These are phyloP conservation scores for Jimgerdemannia flammicorona DNA, from an alignment of 192 early-diverging fungal genomes.

Conservation along the genomic window DNA sequence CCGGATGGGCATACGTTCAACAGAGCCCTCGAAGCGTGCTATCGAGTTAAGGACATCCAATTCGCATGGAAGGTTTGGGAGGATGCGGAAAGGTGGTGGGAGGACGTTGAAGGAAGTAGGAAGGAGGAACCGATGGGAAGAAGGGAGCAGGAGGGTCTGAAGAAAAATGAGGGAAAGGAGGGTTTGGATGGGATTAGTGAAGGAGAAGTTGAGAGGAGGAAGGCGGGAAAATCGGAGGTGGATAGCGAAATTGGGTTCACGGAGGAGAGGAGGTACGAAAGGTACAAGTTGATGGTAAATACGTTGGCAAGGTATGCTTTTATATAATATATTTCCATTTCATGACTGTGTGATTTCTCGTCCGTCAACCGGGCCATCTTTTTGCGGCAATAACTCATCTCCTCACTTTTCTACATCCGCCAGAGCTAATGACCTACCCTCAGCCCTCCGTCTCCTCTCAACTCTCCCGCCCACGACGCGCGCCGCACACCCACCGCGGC, in stretches of 20 bases:
- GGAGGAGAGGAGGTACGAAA: conserved; percentile 28
- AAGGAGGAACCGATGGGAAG: conserved; percentile 3
- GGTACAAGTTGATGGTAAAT: conserved; percentile 67
- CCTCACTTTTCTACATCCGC: background rate
- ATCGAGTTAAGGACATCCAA: conserved; percentile 52
- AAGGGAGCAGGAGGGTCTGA: too few relatives aligned
- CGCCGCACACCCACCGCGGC: conserved; percentile 32
- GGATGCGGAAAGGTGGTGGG: conserved; percentile 60
- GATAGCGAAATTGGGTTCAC: conserved; percentile 24
- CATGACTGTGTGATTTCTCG: background rate
- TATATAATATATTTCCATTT: background rate
- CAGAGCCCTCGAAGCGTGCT: conserved; percentile 53
- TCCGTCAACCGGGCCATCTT: background rate
- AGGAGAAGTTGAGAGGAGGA: conserved; percentile 9
- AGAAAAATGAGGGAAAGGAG: too few relatives aligned
- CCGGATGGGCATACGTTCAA: conserved; percentile 63
- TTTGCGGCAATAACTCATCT: background rate
- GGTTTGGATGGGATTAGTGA: too few relatives aligned
- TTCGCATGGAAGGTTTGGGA: conserved; percentile 66
- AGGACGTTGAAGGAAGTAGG: conserved; percentile 21
- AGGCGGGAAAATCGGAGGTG: conserved; percentile 3
- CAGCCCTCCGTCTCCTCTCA: conserved; percentile 46
- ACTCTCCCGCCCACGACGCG: conserved; percentile 35
- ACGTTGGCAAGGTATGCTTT: conserved; percentile 50
- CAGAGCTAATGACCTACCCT: conserved; percentile 43